phyloP scores from a whole-genome alignment of 306 rosid species.

The Quercus variabilis region DNA sequence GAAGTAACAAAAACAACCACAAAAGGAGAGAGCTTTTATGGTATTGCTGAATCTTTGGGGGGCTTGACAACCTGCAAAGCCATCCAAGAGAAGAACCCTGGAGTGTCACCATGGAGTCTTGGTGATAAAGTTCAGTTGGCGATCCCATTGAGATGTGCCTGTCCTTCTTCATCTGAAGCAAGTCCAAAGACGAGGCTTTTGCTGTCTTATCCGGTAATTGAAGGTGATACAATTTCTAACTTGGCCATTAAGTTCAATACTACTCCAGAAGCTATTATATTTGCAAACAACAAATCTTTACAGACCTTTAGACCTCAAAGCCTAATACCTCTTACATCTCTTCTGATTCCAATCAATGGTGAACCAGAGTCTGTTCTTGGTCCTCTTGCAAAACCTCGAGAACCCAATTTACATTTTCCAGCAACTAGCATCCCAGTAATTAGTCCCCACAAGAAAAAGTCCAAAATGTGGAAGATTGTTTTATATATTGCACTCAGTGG shows the following conservation, averaged over 20 bases:
- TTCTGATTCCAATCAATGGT: slow-evolving; percentile 60
- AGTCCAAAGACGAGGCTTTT: slow-evolving; percentile 38
- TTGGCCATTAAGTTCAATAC: slow-evolving; percentile 71
- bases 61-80: slow-evolving; percentile 78
- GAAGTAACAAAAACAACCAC: slow-evolving; percentile 45
- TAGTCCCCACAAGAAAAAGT: slow-evolving; percentile 44
- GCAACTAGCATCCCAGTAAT: slow-evolving; percentile 27
- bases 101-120: slow-evolving; percentile 54
- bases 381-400: slow-evolving; percentile 41
- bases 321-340: slow-evolving; percentile 52
- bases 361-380: slow-evolving; percentile 49
- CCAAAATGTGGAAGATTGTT: slow-evolving; percentile 48
- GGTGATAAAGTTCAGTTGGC: slow-evolving; percentile 34
- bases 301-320: slow-evolving; percentile 20
- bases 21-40: slow-evolving; percentile 68
- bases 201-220: slow-evolving; percentile 66
- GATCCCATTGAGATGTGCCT: slow-evolving; percentile 75
- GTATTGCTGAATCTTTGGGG: slow-evolving; percentile 60
- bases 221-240: slow-evolving; percentile 57
- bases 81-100: slow-evolving; percentile 52
- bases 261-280: slow-evolving; percentile 49
- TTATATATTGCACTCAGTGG: slow-evolving; percentile 49
- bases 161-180: slow-evolving; percentile 52
- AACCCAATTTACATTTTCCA: slow-evolving; percentile 45
- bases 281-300: slow-evolving; percentile 46